Evolutionary conservation across 345 rosid species (phyloP).

Genomic region (Barbarea vulgaris): DNA sequence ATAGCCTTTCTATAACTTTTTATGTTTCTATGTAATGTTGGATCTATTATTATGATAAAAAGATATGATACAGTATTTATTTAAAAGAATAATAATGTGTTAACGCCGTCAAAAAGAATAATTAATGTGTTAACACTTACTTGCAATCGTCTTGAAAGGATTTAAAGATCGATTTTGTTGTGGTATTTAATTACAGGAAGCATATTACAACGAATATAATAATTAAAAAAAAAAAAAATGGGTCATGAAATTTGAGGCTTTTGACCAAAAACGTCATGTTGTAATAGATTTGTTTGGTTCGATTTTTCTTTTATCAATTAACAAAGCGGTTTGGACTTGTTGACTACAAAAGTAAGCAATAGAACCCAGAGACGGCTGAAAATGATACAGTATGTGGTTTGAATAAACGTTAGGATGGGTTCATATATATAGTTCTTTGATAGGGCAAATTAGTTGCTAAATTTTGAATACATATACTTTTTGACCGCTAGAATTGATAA

Average conservation of each 20-base stretch:
- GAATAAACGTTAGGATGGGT: not conserved
- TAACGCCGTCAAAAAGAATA: too few relatives aligned
- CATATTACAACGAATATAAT: not conserved
- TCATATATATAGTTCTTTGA: not conserved
- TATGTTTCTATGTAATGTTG: conserved; percentile 6
- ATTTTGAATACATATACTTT: not conserved
- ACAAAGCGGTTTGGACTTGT: not conserved
- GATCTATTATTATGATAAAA: not conserved
- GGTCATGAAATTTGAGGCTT: not conserved
- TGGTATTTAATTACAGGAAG: not conserved
- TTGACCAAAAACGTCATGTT: not conserved
- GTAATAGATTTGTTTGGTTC: not conserved
- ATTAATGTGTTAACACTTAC: not conserved
- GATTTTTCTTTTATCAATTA: not conserved
- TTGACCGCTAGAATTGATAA: not conserved
- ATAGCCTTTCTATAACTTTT: not conserved
- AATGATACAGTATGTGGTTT: not conserved
- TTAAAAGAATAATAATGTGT: not conserved
- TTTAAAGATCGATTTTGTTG: not conserved
- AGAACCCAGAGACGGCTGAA: too few relatives aligned
- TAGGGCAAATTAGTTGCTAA: not conserved
- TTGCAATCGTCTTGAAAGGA: not conserved
- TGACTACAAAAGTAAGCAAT: too few relatives aligned
- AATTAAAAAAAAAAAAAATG: too few relatives aligned
- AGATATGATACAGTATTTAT: conserved; percentile 6